Base-by-base conservation (phyloP, 179 eudicot genomes). In the Heliamphora pulchella region DNA sequence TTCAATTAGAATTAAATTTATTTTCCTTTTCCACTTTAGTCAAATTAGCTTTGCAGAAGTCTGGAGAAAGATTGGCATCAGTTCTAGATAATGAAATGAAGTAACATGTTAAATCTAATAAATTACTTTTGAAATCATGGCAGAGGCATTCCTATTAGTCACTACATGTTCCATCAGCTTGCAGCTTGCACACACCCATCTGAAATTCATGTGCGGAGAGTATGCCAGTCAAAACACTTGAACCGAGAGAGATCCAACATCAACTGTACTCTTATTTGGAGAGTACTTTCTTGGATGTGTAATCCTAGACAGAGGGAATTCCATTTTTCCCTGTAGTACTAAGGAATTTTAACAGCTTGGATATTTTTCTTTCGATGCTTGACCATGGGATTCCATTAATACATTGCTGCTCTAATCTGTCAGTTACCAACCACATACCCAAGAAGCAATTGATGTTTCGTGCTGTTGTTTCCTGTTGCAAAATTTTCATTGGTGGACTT, bases 121-220 rank as follows among this genome's bases (percentile, higher is more conserved):
- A 0, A 22, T 47, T 17, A n/a, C 22, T 70, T 13, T 51, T 6
- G 13, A 70, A 20, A 46, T 43, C 53, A n/a, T 7, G 8, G 22
- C 44, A 17, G 53, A 46, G 15, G 73, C 75, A n/a, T 48, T 31
- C 39, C 39, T 31, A 31, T 54, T 48, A 50, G 20, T 5, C 31
- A 62, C 66, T 62, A 50, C 58, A 48, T 18, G 18, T 18, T 50
- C 58, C 75, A 18, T 20, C 17, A 0, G 7, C 53, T 9, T 71
- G 31, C 17, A 0, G 7, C 53, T 9, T 71, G 31, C 22, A 71
- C 53, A 3, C 43, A 1, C 53, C 75, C 58, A 50, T 50, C 7
- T 71, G 58, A 71, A 71, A 10, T 71, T 71, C 75, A 18, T 71
- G 58, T 71, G 75, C 41, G 18, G 14, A 71, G 75, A 53, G 57